Evolutionary conservation across 208 protist species (phyloP).

Genomic region (Leishmania amazonensis): DNA sequence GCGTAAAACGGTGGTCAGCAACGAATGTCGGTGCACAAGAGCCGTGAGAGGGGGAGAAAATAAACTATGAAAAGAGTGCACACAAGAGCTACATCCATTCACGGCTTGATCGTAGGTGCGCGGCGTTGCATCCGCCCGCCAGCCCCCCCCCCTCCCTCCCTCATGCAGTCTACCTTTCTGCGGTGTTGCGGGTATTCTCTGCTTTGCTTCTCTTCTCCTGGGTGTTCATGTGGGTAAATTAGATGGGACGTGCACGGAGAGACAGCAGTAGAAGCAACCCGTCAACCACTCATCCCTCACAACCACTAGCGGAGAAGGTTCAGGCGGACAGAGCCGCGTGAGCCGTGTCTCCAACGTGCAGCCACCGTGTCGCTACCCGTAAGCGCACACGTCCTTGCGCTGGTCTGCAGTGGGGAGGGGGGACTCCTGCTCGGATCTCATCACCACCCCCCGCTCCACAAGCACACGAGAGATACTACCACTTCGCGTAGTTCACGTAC

Average conservation of each 20-base stretch:
- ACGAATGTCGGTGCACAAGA: neutral
- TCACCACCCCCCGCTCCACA: neutral
- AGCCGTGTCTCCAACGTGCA: neutral
- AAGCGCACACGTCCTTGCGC: neutral
- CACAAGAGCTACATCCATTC: neutral
- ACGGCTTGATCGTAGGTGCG: neutral
- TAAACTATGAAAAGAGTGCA: neutral
- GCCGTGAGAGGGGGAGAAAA: neutral
- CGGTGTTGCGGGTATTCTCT: neutral
- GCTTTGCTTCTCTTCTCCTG: neutral
- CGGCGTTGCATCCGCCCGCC: neutral
- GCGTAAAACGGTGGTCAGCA: neutral
- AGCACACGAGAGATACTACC: slow-evolving; percentile 4
- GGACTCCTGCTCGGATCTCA: neutral
- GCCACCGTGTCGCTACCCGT: neutral
- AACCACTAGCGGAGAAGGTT: neutral
- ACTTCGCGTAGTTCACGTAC: slow-evolving; percentile 29
- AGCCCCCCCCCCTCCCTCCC: neutral
- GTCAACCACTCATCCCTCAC: neutral
- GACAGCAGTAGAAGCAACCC: neutral
- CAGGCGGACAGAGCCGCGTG: neutral
- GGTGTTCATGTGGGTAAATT: neutral
- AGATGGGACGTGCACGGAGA: neutral
- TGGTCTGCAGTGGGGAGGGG: neutral
- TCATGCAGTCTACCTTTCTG: neutral